phyloP scores from a whole-genome alignment of 2,329 filamentous ascomycete genomes.

The Esteya vermicola region DNA sequence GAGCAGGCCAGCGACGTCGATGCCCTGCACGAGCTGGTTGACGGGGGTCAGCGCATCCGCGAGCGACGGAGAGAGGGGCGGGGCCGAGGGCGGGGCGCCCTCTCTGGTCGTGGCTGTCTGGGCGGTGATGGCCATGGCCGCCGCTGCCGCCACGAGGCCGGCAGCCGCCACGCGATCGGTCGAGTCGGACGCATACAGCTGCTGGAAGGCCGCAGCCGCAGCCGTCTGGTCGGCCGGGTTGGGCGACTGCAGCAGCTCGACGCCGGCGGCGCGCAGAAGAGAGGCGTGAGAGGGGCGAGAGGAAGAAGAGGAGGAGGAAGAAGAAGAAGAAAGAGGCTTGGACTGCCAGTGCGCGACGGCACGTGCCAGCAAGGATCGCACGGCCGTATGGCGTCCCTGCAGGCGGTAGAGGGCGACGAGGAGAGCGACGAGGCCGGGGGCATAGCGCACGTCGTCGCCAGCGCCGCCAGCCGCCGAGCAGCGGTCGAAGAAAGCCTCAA shows the following conservation, averaged over 20 bases:
- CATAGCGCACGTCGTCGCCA: slow-evolving; percentile 57
- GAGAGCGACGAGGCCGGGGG: slow-evolving; percentile 72
- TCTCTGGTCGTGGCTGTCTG: too few relatives aligned
- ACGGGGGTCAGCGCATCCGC: slow-evolving; percentile 20
- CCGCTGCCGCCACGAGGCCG: slow-evolving; percentile 63
- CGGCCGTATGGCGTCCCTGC: slow-evolving; percentile 58
- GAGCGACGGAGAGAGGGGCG: slow-evolving; percentile 38
- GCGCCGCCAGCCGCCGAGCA: slow-evolving; percentile 48
- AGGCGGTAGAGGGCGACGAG: slow-evolving; percentile 65
- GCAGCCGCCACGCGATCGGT: slow-evolving; percentile 58
- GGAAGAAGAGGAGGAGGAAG: slow-evolving; percentile 21
- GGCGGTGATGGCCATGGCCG: too few relatives aligned
- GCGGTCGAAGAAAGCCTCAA: slow-evolving; percentile 61
- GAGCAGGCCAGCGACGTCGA: slow-evolving; percentile 50
- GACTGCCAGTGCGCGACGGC: slow-evolving; percentile 69
- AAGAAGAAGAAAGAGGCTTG: slow-evolving; percentile 1
- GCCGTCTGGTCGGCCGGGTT: slow-evolving; percentile 51
- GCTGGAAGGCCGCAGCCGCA: slow-evolving; percentile 67
- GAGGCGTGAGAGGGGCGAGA: slow-evolving; percentile 28
- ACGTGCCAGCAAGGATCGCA: slow-evolving; percentile 60
- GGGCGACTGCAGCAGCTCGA: slow-evolving; percentile 65
- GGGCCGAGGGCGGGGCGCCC: too few relatives aligned
- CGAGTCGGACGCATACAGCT: slow-evolving; percentile 51
- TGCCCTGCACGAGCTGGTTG: slow-evolving; percentile 41
- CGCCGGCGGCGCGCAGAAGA: slow-evolving; percentile 69